These are phyloP conservation scores for Trichaptum fuscoviolaceum DNA, from an alignment of 768 basidiomycete genomes.

Conservation along the genomic window DNA sequence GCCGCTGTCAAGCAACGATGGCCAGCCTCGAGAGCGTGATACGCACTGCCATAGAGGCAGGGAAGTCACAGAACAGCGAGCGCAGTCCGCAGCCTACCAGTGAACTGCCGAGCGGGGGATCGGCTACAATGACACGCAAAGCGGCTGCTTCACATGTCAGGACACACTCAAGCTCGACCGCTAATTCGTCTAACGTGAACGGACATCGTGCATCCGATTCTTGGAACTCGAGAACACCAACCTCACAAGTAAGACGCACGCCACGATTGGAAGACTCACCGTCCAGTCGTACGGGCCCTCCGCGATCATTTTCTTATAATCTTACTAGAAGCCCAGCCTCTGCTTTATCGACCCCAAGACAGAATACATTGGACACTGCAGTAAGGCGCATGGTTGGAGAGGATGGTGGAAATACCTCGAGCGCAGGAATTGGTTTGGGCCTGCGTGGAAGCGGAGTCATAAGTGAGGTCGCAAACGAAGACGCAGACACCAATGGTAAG, in stretches of 20 bases:
- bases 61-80: background rate
- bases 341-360: conserved; percentile 29
- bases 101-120: background rate
- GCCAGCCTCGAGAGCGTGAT: background rate
- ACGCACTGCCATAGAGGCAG: background rate
- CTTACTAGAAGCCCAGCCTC: conserved; percentile 39
- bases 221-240: background rate
- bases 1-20: background rate
- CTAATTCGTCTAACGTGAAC: background rate
- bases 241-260: background rate
- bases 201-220: background rate
- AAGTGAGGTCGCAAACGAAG: conserved; percentile 23
- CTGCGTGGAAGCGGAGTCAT: conserved; percentile 13
- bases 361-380: conserved; percentile 7
- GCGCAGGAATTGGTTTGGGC: background rate
- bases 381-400: background rate
- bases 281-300: conserved; percentile 65
- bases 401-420: background rate
- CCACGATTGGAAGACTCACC: conserved; percentile 30
- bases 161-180: background rate
- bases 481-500: conserved; percentile 30
- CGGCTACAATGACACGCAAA: background rate
- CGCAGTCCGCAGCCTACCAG: background rate
- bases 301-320: conserved; percentile 64
- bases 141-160: background rate